These are phyloP conservation scores for Salvia miltiorrhiza DNA, from an alignment of 257 asterid genomes.

Conservation along the genomic window DNA sequence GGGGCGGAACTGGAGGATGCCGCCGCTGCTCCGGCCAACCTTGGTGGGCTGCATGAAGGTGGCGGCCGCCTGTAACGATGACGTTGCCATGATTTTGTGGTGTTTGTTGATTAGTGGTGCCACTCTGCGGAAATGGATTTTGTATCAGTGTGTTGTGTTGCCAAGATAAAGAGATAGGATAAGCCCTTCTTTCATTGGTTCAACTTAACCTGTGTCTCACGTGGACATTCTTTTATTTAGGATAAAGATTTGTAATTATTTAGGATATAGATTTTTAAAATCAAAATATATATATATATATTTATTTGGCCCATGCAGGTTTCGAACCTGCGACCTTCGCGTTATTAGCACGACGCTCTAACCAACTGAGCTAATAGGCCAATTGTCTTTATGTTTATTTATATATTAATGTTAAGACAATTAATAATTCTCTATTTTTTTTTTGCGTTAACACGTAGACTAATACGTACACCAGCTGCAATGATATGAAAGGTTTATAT, in stretches of 20 bases:
- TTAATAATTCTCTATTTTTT: too few species aligned
- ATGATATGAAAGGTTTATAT: too few species aligned
- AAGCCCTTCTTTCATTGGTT: constrained; percentile 60
- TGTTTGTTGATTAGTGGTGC: background rate
- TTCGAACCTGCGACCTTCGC: constrained; percentile 70
- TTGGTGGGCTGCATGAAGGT: constrained; percentile 85
- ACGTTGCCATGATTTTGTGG: constrained; percentile 60
- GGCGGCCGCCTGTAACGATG: constrained; percentile 80
- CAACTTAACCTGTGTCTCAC: constrained; percentile 28
- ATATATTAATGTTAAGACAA: too few species aligned
- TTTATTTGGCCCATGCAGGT: constrained; percentile 72
- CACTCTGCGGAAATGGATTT: background rate
- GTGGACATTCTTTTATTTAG: constrained; percentile 33
- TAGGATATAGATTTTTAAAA: background rate
- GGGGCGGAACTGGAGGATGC: constrained; percentile 62
- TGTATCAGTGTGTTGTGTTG: constrained; percentile 12
- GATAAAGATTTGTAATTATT: constrained; percentile 29
- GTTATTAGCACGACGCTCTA: constrained; percentile 72
- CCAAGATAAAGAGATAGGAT: constrained; percentile 76
- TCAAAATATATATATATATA: too few species aligned
- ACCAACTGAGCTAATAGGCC: constrained; percentile 80
- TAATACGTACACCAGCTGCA: too few species aligned
- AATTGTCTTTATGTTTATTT: too few species aligned
- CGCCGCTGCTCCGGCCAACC: constrained; percentile 54
- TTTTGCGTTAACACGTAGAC: too few species aligned